Percentiles rank a stretch among this genome's conserved stretches.
Conservation (phyloP, 352 stramenopile genomes). For the Sclerospora graminicola region DNA sequence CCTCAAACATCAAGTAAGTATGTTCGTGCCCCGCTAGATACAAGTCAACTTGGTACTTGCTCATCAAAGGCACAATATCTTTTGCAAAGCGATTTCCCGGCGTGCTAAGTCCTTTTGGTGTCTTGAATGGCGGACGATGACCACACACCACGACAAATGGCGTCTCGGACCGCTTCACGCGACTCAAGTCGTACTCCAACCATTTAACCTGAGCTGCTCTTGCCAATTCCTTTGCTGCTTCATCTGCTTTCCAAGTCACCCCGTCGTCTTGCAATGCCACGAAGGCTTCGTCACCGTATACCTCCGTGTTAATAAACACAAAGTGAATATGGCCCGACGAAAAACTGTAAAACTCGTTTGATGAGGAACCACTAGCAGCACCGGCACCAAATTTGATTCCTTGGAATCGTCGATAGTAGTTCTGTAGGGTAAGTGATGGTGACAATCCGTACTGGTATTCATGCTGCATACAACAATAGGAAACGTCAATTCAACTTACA, state of each 20-base stretch:
- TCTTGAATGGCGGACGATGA: constrained; percentile 66
- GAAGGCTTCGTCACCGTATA: constrained; percentile 63
- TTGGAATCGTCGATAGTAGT: constrained; percentile 60
- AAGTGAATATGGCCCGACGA: constrained; percentile 57
- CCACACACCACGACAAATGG: constrained; percentile 67
- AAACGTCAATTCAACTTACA: too few species aligned
- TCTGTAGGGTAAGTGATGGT: constrained; percentile 48
- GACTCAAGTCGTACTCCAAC: constrained; percentile 65
- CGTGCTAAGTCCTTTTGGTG: constrained; percentile 25
- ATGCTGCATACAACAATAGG: constrained; percentile 28
- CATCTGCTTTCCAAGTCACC: constrained; percentile 36
- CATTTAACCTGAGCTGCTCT: constrained; percentile 34
- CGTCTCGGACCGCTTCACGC: constrained; percentile 41
- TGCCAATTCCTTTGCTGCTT: constrained; percentile 23
- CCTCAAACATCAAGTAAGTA: constrained; percentile 59
- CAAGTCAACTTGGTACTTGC: constrained; percentile 62
- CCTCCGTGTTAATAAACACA: constrained; percentile 67
- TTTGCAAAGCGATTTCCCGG: constrained; percentile 44
- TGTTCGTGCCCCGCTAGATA: constrained; percentile 65
- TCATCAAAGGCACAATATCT: constrained; percentile 64
- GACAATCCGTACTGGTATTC: constrained; percentile 54
- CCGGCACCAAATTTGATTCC: constrained; percentile 43
- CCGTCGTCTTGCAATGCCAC: constrained; percentile 33
- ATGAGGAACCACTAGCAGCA: constrained; percentile 41
- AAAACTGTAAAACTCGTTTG: constrained; percentile 74